phyloP scores from a whole-genome alignment of 176 grass and related monocot genomes.

The Canna indica region DNA sequence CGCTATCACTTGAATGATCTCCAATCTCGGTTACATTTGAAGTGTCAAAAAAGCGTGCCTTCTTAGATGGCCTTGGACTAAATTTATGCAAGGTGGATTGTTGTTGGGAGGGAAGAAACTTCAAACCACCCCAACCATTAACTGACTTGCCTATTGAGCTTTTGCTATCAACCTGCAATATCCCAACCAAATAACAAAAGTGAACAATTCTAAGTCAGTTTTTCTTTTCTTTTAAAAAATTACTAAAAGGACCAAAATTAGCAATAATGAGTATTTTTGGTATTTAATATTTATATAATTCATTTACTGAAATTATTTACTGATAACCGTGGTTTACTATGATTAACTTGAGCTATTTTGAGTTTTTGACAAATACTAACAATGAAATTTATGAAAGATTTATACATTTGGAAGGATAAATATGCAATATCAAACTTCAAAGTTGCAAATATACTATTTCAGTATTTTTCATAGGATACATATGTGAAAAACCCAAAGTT shows the following conservation, averaged over 20 bases:
- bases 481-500: background rate
- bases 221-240: too few species aligned
- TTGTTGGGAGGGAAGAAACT: constrained; percentile 34
- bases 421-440: too few species aligned
- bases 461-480: too few species aligned
- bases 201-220: background rate
- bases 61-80: constrained; percentile 41
- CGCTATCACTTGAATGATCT: constrained; percentile 71
- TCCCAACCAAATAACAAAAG: background rate
- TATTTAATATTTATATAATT: too few species aligned
- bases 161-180: constrained; percentile 1
- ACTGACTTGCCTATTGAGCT: background rate
- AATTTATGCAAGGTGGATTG: constrained; percentile 39
- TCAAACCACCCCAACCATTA: constrained; percentile 39
- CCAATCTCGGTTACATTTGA: constrained; percentile 42
- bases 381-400: background rate
- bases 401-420: background rate
- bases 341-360: too few species aligned
- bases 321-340: too few species aligned
- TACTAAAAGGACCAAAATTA: too few species aligned
- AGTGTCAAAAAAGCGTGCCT: constrained; percentile 36
- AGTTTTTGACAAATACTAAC: too few species aligned
- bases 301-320: too few species aligned
- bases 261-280: too few species aligned
- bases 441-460: too few species aligned